A percentile compares a stretch with the other conserved stretches of the same genome.
phyloP scores from a whole-genome alignment of 208 protist genomes.

The Polymyxa betae region DNA sequence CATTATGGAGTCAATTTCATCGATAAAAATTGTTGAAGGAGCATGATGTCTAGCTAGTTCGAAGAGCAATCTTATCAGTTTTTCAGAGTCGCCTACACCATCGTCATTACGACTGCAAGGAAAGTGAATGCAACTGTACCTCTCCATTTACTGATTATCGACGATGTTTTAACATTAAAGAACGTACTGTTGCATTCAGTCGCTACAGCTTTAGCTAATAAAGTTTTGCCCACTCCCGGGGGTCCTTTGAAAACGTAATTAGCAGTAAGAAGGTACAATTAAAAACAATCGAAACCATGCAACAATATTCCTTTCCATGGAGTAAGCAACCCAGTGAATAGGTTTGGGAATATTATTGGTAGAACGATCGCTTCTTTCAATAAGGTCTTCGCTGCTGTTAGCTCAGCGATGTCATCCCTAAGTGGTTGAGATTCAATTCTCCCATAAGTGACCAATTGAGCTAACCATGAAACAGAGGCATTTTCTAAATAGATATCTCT shows the following conservation, averaged over 20 bases:
- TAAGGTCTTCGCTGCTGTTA: conserved; percentile 39
- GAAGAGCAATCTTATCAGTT: conserved; percentile 90
- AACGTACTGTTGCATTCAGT: conserved; percentile 92
- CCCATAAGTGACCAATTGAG: not conserved
- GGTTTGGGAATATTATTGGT: conserved; percentile 58
- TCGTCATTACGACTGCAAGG: not conserved
- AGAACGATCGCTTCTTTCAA: conserved; percentile 62
- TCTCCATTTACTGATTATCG: conserved; percentile 75
- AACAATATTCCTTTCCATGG: conserved; percentile 83
- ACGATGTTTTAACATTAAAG: conserved; percentile 88
- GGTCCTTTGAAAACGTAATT: too few species aligned
- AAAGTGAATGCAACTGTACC: not conserved
- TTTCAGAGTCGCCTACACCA: conserved; percentile 91
- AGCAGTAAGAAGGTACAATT: too few species aligned
- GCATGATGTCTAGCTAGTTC: conserved; percentile 81
- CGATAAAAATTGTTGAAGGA: conserved; percentile 90
- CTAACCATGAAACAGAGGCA: not conserved
- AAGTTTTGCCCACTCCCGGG: too few species aligned
- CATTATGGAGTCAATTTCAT: conserved; percentile 86
- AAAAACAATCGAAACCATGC: conserved; percentile 74
- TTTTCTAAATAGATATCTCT: not conserved
- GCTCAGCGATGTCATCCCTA: conserved; percentile 51
- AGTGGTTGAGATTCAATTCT: not conserved
- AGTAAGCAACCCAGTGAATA: conserved; percentile 60
- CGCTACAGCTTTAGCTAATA: conserved; percentile 86